Evolutionary conservation across 2,329 filamentous ascomycete genomes (phyloP).

Genomic region (Xylariaceae sp.): DNA sequence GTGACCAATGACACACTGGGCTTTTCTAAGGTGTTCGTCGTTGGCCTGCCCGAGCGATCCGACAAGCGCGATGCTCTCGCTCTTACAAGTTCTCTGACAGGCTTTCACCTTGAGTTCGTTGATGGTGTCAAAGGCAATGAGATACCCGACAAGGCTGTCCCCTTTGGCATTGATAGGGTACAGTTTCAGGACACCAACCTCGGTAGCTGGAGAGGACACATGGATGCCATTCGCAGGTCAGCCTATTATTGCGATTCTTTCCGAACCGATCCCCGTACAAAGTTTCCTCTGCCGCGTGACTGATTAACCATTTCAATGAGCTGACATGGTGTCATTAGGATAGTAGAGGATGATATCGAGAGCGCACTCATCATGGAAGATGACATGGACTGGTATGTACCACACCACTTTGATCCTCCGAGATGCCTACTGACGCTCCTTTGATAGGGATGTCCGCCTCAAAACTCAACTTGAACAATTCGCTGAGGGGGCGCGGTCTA

Average conservation of each 20-base stretch:
- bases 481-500: conserved; percentile 26
- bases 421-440: too few species aligned
- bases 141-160: conserved; percentile 19
- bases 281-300: too few species aligned
- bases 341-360: conserved; percentile 38
- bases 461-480: conserved; percentile 28
- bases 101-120: conserved; percentile 30
- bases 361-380: conserved; percentile 42
- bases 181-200: conserved; percentile 11
- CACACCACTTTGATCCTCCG: background rate
- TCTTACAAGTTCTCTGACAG: conserved; percentile 31
- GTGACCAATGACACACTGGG: background rate
- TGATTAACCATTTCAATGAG: too few species aligned
- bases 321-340: conserved; percentile 19
- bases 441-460: conserved; percentile 27
- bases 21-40: conserved; percentile 31
- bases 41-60: conserved; percentile 32
- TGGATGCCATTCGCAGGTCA: conserved; percentile 19
- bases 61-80: conserved; percentile 33
- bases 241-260: background rate
- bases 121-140: conserved; percentile 27
- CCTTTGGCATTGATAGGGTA: conserved; percentile 7
- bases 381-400: conserved; percentile 43
- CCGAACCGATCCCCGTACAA: too few species aligned
- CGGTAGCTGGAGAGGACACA: conserved; percentile 27